Evolutionary conservation across 106 monocot genomes (phyloP).

Genomic region (Platanthera guangdongensis): DNA sequence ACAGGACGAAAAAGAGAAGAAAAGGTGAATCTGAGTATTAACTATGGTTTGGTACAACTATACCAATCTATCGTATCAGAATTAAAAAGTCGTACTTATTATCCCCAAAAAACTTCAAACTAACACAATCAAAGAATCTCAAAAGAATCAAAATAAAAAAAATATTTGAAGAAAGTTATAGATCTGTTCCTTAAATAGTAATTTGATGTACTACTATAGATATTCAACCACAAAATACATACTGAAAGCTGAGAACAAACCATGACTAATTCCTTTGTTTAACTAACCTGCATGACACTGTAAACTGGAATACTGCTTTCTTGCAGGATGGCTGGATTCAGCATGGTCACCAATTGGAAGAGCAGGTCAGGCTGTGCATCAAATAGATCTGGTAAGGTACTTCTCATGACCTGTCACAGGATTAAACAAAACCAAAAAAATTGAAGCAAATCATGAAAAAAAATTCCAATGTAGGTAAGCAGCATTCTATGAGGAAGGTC

Average conservation of each 20-base stretch:
- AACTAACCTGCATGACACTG: conserved; percentile 61
- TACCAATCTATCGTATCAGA: not conserved
- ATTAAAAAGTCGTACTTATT: not conserved
- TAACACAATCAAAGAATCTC: not conserved
- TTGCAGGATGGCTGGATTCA: conserved; percentile 66
- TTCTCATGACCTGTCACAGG: conserved; percentile 58
- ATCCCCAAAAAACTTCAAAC: not conserved
- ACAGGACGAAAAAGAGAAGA: not conserved
- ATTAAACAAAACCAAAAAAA: conserved; percentile 4
- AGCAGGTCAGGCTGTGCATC: conserved; percentile 83
- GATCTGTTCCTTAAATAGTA: not conserved
- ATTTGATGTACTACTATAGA: not conserved
- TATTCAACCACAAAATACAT: too few relatives aligned
- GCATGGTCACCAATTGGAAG: conserved; percentile 86
- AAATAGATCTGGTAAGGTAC: conserved; percentile 73
- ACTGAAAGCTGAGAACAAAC: not conserved
- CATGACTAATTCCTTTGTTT: not conserved
- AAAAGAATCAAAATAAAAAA: not conserved
- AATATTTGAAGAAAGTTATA: not conserved
- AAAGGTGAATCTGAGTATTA: not conserved
- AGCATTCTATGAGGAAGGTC: not conserved
- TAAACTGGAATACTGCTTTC: conserved; percentile 76
- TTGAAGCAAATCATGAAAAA: not conserved
- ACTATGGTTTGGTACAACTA: not conserved
- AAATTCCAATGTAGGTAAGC: not conserved